Evolutionary conservation across 306 rosid genomes (phyloP).

Genomic region (Medicago arabica): DNA sequence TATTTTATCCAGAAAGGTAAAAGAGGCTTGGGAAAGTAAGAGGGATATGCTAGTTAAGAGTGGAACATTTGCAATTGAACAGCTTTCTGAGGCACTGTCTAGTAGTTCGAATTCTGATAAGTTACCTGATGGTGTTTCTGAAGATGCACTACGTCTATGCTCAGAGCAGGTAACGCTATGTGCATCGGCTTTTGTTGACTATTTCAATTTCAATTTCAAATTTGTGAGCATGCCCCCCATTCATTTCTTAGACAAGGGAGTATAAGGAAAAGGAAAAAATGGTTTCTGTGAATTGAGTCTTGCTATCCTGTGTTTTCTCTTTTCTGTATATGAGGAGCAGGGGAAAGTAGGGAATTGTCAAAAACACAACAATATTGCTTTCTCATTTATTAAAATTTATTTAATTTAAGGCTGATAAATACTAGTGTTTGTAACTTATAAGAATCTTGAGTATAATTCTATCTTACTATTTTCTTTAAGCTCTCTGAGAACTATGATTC

Average conservation of each 20-base stretch:
- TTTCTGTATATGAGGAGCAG: slow-evolving; percentile 15
- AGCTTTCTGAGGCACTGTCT: slow-evolving; percentile 82
- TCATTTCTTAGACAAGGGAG: slow-evolving; percentile 5
- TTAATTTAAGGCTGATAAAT: slow-evolving; percentile 14
- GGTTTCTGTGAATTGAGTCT: not conserved
- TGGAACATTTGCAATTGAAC: slow-evolving; percentile 83
- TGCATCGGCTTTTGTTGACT: slow-evolving; percentile 19
- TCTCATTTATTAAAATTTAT: slow-evolving; percentile 31
- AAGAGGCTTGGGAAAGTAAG: slow-evolving; percentile 82
- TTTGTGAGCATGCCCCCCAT: not conserved
- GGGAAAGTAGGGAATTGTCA: slow-evolving; percentile 10
- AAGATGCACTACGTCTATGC: slow-evolving; percentile 65
- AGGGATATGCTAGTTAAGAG: slow-evolving; percentile 84
- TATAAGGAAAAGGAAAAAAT: not conserved
- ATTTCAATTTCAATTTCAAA: slow-evolving; percentile 25
- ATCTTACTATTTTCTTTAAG: slow-evolving; percentile 51
- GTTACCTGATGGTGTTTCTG: slow-evolving; percentile 70
- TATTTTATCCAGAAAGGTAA: slow-evolving; percentile 73
- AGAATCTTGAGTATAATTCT: slow-evolving; percentile 28
- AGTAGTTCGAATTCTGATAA: slow-evolving; percentile 68
- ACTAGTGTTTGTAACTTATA: slow-evolving; percentile 4
- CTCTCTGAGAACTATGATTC: slow-evolving; percentile 82
- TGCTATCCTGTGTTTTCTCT: slow-evolving; percentile 16
- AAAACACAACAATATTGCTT: slow-evolving; percentile 18
- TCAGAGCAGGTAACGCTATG: slow-evolving; percentile 73